These are phyloP conservation scores for Jatropha curcas DNA, from an alignment of 345 rosid genomes.

Conservation along the genomic window DNA sequence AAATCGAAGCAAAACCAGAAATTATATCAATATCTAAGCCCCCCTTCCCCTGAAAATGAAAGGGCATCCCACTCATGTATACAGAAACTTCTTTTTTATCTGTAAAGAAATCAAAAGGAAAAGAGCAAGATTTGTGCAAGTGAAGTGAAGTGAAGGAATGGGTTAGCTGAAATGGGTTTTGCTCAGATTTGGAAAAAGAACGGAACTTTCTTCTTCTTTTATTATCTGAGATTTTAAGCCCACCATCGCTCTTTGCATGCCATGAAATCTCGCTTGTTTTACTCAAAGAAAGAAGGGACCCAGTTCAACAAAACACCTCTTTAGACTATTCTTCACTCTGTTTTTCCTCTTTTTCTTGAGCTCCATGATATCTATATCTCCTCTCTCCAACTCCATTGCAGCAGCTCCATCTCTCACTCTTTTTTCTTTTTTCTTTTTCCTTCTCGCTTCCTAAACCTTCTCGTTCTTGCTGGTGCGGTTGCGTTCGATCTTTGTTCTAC, in stretches of 20 bases:
- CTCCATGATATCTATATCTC: conserved; percentile 21
- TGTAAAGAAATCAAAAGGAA: conserved; percentile 18
- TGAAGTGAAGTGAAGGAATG: conserved; percentile 2
- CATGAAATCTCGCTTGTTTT: conserved; percentile 27
- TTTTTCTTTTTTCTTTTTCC: neutral
- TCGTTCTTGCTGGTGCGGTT: neutral
- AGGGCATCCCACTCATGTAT: conserved; percentile 34
- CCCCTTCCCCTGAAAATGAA: conserved; percentile 40
- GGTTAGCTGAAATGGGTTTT: conserved; percentile 1
- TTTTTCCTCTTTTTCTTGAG: conserved; percentile 25
- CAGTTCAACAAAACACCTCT: conserved; percentile 23
- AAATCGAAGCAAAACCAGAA: conserved; percentile 41
- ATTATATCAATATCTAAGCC: conserved; percentile 35
- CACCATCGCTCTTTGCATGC: conserved; percentile 28
- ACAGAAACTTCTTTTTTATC: conserved; percentile 4
- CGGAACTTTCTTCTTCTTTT: conserved; percentile 12
- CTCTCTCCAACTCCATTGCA: conserved; percentile 23
- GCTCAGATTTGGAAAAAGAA: conserved; percentile 22
- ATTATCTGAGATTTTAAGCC: conserved; percentile 8
- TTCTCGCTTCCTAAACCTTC: no score
- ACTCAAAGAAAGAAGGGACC: conserved; percentile 20
- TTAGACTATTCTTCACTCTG: neutral
- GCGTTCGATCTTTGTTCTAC: conserved; percentile 2
- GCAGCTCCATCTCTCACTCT: conserved; percentile 8
- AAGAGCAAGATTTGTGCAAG: conserved; percentile 5